Conservation (phyloP, 805 yeast genomes). For the Suhomyces faveliae region DNA sequence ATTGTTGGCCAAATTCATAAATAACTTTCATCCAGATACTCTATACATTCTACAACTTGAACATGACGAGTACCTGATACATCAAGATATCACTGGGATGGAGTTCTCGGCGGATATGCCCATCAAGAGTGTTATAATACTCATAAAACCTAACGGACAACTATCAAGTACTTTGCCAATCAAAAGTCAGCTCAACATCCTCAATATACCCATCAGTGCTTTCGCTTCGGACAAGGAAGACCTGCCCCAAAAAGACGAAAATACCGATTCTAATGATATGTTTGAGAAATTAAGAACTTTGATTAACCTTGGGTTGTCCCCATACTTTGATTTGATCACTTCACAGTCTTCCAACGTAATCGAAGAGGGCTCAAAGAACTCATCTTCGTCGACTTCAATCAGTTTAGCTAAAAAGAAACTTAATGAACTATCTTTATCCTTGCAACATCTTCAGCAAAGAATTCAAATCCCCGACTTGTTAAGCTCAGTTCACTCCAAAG, state of each 20-base stretch:
- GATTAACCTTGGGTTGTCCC: conserved; percentile 61
- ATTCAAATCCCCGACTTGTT: conserved; percentile 67
- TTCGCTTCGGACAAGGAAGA: conserved; percentile 2
- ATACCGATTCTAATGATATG: conserved; percentile 18
- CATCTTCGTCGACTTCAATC: conserved; percentile 19
- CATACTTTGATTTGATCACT: conserved; percentile 60
- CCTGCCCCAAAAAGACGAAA: conserved; percentile 3
- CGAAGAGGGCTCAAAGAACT: conserved; percentile 8
- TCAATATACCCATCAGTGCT: conserved; percentile 30
- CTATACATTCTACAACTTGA: conserved; percentile 15
- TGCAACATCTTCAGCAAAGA: conserved; percentile 65
- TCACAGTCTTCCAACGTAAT: conserved; percentile 4
- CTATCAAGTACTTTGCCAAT: conserved; percentile 21
- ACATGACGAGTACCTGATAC: conserved; percentile 9
- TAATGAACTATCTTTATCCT: conserved; percentile 62
- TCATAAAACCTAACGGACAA: conserved; percentile 44
- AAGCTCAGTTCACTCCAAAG: conserved; percentile 49
- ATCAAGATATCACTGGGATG: conserved; percentile 2
- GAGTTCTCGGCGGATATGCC: conserved; percentile 8
- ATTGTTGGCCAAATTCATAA: conserved; percentile 16
- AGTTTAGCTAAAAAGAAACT: conserved; percentile 57
- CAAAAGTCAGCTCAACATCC: conserved; percentile 32
- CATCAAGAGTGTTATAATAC: conserved; percentile 27
- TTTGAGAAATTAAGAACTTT: conserved; percentile 59
- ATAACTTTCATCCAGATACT: conserved; percentile 20